Evolutionary conservation across 1,284 basidiomycete species (phyloP).

Genomic region (Uromyces viciae-fabae): DNA sequence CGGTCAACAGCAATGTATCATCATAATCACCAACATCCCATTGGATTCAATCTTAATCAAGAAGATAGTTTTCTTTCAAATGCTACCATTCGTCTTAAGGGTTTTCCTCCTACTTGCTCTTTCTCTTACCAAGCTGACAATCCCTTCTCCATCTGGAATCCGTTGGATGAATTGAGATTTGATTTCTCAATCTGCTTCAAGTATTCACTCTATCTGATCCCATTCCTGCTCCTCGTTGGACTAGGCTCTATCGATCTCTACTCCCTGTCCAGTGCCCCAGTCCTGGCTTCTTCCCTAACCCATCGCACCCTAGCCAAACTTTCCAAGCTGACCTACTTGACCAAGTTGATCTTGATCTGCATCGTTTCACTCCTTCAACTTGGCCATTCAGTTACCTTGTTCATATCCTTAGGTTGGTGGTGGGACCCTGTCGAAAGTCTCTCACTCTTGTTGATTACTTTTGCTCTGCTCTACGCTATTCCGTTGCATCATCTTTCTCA

Average conservation of each 20-base stretch:
- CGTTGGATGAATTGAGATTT: conserved; percentile 14
- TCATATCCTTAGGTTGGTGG: conserved; percentile 2
- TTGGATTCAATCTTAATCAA: too few species aligned
- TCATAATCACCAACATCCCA: too few species aligned
- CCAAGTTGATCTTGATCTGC: conserved; percentile 3
- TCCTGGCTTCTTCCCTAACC: neutral
- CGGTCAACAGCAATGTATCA: too few species aligned
- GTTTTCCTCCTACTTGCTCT: neutral
- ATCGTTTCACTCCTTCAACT: neutral
- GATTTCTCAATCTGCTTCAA: conserved; percentile 30
- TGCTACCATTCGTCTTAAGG: too few species aligned
- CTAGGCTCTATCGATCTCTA: conserved; percentile 16
- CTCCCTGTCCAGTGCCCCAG: neutral
- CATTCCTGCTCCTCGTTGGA: conserved; percentile 10
- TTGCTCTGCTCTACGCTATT: conserved; percentile 8
- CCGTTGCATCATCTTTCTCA: conserved; percentile 57
- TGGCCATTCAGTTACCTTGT: neutral
- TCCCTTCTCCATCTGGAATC: conserved; percentile 25
- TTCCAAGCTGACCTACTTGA: neutral
- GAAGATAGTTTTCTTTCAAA: too few species aligned
- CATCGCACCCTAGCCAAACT: conserved; percentile 5
- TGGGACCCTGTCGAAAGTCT: conserved; percentile 13
- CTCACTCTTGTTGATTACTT: neutral
- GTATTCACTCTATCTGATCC: conserved; percentile 16
- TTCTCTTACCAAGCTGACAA: neutral